Conservation (phyloP, 1,284 basidiomycete genomes). For the Irpex sp. region DNA sequence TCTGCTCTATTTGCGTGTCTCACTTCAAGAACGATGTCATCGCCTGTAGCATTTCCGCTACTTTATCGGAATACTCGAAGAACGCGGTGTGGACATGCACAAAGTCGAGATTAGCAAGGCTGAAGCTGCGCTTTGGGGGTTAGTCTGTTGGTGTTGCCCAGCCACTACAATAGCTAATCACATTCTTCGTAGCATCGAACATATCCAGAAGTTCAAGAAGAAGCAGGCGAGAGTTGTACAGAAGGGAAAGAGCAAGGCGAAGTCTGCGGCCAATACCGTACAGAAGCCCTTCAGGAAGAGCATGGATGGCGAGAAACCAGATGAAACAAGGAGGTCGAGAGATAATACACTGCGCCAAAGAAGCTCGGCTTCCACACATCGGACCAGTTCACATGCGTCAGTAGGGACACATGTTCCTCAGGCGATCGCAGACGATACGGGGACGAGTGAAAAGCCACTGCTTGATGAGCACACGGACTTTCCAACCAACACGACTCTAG, state of each 20-base stretch:
- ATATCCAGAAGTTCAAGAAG: conserved; percentile 42
- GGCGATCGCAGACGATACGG: neutral
- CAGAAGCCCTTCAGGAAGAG: neutral
- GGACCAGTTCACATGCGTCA: neutral
- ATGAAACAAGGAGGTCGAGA: neutral
- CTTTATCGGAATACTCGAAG: conserved; percentile 55
- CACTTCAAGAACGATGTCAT: neutral
- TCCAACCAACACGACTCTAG: neutral
- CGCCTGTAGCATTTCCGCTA: conserved; percentile 53
- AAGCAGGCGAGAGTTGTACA: conserved; percentile 28
- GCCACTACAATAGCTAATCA: neutral
- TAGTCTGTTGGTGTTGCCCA: conserved; percentile 15
- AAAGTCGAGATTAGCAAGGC: conserved; percentile 62
- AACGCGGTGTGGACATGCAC: conserved; percentile 58
- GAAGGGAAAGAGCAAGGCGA: conserved; percentile 26
- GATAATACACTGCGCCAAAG: neutral
- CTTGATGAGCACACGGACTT: neutral
- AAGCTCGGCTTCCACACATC: neutral
- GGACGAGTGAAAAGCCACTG: neutral
- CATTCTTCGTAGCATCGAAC: conserved; percentile 38
- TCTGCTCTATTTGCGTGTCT: too few species aligned
- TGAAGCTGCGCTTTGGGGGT: conserved; percentile 55
- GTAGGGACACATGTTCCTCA: neutral
- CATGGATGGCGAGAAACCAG: neutral
- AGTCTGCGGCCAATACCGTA: conserved; percentile 3